Percentiles rank a stretch among this genome's conserved stretches.
Evolutionary conservation across 306 rosid species (phyloP).

Genomic region (Trifolium repens): DNA sequence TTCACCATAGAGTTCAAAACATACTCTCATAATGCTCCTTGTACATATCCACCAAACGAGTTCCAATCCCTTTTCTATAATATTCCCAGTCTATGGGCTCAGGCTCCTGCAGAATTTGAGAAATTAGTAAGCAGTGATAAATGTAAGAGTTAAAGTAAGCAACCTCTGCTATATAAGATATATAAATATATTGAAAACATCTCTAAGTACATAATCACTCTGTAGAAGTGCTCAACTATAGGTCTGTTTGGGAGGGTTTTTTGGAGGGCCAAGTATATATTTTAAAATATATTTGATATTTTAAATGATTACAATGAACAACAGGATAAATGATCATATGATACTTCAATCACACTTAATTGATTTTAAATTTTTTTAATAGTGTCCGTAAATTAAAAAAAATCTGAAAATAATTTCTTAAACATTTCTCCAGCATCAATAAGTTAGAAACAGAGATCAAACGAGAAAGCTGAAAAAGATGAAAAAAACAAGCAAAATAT

Average conservation of each 20-base stretch:
- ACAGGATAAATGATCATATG: too few species aligned
- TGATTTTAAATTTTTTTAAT: too few species aligned
- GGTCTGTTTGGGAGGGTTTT: too few species aligned
- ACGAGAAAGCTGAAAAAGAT: not conserved
- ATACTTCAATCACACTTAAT: too few species aligned
- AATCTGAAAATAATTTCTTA: not conserved
- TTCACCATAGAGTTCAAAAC: constrained; percentile 41
- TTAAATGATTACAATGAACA: too few species aligned
- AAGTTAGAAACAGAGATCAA: not conserved
- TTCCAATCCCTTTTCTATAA: constrained; percentile 91
- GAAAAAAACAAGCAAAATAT: not conserved
- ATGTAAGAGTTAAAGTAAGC: not conserved
- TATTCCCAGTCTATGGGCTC: constrained; percentile 98
- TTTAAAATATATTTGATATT: too few species aligned
- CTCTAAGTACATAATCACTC: not conserved
- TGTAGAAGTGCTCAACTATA: not conserved
- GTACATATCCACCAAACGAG: constrained; percentile 97
- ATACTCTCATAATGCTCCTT: constrained; percentile 95
- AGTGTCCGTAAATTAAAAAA: not conserved
- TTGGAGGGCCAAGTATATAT: too few species aligned
- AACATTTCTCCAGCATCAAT: not conserved
- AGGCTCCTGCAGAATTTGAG: constrained; percentile 73
- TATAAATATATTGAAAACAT: not conserved
- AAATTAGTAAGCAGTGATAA: constrained; percentile 16
- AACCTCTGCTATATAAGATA: not conserved